These are phyloP conservation scores for Neltuma alba DNA, from an alignment of 306 rosid genomes.

Conservation along the genomic window DNA sequence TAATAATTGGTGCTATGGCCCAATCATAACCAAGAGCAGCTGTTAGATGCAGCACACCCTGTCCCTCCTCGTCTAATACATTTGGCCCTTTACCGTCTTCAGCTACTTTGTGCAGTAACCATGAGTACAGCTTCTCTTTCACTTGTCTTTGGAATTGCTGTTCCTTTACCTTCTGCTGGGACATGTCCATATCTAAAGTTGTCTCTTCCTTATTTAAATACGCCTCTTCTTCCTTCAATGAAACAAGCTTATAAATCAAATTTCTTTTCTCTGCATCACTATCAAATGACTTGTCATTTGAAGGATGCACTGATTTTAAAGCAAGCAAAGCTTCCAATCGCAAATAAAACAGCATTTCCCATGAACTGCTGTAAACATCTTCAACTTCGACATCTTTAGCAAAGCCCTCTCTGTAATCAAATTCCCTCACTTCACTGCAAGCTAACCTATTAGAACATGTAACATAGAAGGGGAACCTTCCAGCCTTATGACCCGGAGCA, in stretches of 20 bases:
- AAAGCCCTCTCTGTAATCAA: constrained; percentile 63
- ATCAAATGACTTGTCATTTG: constrained; percentile 43
- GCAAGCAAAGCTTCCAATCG: constrained; percentile 63
- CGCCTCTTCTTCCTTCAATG: constrained; percentile 76
- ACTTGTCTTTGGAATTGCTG: constrained; percentile 50
- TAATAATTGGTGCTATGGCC: constrained; percentile 72
- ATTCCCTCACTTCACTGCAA: constrained; percentile 90
- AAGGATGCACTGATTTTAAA: constrained; percentile 44
- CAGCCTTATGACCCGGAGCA: constrained; percentile 72
- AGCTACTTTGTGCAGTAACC: constrained; percentile 74
- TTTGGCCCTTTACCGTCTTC: constrained; percentile 87
- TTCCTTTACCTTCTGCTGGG: constrained; percentile 51
- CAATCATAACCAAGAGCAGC: constrained; percentile 87
- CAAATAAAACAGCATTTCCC: constrained; percentile 53
- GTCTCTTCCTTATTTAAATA: constrained; percentile 43
- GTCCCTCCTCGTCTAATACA: constrained; percentile 71
- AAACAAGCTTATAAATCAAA: constrained; percentile 59
- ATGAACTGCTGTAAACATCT: constrained; percentile 40
- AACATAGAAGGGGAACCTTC: constrained; percentile 83
- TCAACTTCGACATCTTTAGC: constrained; percentile 50
- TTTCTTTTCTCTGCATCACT: constrained; percentile 51
- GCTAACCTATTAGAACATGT: constrained; percentile 91
- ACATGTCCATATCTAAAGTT: constrained; percentile 39
- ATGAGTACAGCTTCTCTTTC: constrained; percentile 77
- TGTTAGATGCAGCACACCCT: constrained; percentile 77